Evolutionary conservation across 1,284 basidiomycete genomes (phyloP), one percentile per base, ranked within the genome.

Genomic region (Dichomitus squalens): DNA sequence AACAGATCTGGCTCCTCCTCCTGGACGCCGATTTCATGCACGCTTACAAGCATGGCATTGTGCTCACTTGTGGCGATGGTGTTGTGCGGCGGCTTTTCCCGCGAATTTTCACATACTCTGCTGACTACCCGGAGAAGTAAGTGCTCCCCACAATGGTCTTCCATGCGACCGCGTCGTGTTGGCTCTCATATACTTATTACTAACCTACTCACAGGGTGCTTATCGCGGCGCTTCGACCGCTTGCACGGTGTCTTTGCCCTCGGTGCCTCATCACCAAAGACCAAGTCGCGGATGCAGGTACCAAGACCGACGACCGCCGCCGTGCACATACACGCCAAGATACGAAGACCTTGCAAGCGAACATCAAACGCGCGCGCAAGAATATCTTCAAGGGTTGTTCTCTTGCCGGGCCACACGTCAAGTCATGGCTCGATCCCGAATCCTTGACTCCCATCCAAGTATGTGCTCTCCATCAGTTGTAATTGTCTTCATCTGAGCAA

Each of bases 121-220:
- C 70, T 1, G 70, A 71, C 43, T 72, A 72, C 52, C 69, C 67
- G 8, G 68, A 72, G 46, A 69, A 68, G 70, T 72, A 52, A 39
- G 64, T 49, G 14, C 6, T n/a, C n/a, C n/a, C n/a, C n/a, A n/a
- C n/a, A n/a, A n/a, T n/a, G n/a, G n/a, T n/a, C n/a, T n/a, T n/a
- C n/a, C n/a, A n/a, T n/a, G n/a, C n/a, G n/a, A 14, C 21, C 1
- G 14, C 36, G 3, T 2, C 48, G 20, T 58, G 66, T 11, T 67
- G 21, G 11, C 9, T 25, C 41, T 21, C 23, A 20, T 11, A 34
- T 6, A 20, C 3, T n/a, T 8, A 67, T 9, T 70, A 73, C 58
- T 71, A 71, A 62, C 41, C 48, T 20, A 8, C 34, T 18, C 23
- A 33, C n/a, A 66, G 62, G 34, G 35, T 61, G 1, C 16, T 58